These are phyloP conservation scores for Chaetomium cochliodes DNA, from an alignment of 495 filamentous ascomycete species.

Conservation along the genomic window DNA sequence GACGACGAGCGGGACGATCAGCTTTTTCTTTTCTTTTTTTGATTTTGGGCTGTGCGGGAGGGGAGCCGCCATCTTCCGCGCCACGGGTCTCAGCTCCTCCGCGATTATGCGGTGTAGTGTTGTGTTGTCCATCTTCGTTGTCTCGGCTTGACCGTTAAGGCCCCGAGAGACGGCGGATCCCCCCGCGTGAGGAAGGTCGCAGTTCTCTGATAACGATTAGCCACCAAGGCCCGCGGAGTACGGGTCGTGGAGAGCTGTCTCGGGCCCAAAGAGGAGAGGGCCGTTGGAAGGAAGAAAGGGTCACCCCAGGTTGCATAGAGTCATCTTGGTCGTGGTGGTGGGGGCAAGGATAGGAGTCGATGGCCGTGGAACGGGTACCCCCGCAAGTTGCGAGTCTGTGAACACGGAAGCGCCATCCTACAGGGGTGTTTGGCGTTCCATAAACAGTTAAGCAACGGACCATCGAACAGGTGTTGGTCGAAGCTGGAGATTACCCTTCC, in stretches of 20 bases:
- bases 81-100: too few species aligned
- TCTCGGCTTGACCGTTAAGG: neutral
- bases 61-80: too few species aligned
- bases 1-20: too few species aligned
- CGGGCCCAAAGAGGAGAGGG: neutral
- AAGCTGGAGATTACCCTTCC: neutral
- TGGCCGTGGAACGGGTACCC: neutral
- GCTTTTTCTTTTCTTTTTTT: too few species aligned
- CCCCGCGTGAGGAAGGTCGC: neutral
- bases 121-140: neutral
- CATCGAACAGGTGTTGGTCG: neutral
- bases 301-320: conserved; percentile 6
- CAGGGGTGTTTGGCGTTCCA: conserved; percentile 9
- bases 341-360: neutral
- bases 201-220: neutral
- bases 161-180: neutral
- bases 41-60: too few species aligned
- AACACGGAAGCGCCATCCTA: conserved; percentile 1
- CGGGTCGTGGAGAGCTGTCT: conserved; percentile 8
- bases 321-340: conserved; percentile 8
- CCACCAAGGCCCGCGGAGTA: neutral
- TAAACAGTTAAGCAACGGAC: neutral
- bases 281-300: neutral
- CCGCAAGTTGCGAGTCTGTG: neutral
- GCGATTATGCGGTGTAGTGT: too few species aligned